Evolutionary conservation across 371 early-diverging fungal genomes (phyloP).

Genomic region (Mycotypha africana): DNA sequence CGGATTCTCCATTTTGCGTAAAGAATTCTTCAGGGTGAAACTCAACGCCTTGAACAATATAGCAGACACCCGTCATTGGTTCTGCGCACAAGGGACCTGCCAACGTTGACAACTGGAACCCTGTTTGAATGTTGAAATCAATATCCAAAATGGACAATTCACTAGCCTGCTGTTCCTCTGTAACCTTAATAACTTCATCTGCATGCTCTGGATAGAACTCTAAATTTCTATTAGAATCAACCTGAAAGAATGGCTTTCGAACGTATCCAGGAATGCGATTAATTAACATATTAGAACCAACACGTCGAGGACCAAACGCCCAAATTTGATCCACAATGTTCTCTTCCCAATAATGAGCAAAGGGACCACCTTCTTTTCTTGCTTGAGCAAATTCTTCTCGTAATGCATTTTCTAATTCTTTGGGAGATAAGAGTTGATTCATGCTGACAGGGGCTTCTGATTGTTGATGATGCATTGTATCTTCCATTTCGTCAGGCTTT

Average conservation of each 20-base stretch:
- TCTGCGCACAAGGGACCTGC: conserved; percentile 94
- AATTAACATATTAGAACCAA: conserved; percentile 89
- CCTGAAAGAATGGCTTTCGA: conserved; percentile 38
- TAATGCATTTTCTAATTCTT: conserved; percentile 32
- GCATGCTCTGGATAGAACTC: conserved; percentile 17
- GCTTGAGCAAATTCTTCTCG: conserved; percentile 42
- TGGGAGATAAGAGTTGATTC: conserved; percentile 17
- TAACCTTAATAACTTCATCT: conserved; percentile 33
- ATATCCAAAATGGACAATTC: conserved; percentile 52
- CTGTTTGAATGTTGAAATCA: conserved; percentile 79
- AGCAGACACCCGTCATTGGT: conserved; percentile 86
- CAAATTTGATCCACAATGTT: conserved; percentile 51
- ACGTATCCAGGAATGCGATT: conserved; percentile 60
- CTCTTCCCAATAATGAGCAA: conserved; percentile 38
- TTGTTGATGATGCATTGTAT: conserved; percentile 2
- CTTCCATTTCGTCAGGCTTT: conserved; percentile 17
- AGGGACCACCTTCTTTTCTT: conserved; percentile 39
- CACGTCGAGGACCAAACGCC: conserved; percentile 78
- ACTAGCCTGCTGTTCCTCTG: conserved; percentile 17
- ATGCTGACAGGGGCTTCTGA: neutral
- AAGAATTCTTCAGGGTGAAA: conserved; percentile 32
- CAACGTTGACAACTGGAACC: conserved; percentile 91
- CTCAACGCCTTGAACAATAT: conserved; percentile 74
- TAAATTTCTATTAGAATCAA: conserved; percentile 17
- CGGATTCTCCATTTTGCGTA: conserved; percentile 14